Conservation (phyloP, 1,284 basidiomycete species). For the Pseudozyma tsukubaensis region DNA sequence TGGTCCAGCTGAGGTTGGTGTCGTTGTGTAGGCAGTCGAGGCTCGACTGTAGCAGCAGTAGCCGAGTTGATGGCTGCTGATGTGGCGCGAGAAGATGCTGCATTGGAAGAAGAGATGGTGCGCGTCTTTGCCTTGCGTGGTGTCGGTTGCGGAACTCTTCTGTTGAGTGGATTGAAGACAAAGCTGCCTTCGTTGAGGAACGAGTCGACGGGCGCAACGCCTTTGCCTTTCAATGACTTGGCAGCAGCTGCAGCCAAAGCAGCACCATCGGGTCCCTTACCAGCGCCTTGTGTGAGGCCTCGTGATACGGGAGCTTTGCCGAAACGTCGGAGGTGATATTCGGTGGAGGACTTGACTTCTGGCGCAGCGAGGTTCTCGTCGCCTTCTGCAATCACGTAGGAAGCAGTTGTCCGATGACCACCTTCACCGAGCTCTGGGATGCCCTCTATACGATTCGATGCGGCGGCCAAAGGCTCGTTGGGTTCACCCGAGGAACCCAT, state of each 20-base stretch:
- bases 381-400: constrained; percentile 47
- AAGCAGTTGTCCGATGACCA: constrained; percentile 41
- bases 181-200: constrained; percentile 66
- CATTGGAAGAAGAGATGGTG: constrained; percentile 29
- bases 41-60: constrained; percentile 10
- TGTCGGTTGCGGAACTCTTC: constrained; percentile 55
- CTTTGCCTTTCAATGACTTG: constrained; percentile 53
- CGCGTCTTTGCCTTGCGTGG: constrained; percentile 58
- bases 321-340: constrained; percentile 48
- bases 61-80: constrained; percentile 3
- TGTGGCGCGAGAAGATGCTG: constrained; percentile 23
- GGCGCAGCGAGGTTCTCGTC: constrained; percentile 32
- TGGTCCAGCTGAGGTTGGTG: constrained; percentile 20
- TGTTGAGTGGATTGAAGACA: constrained; percentile 64
- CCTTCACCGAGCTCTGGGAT: constrained; percentile 49
- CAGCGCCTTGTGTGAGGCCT: constrained; percentile 47
- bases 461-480: constrained; percentile 30
- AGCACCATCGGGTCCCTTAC: constrained; percentile 56
- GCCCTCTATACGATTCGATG: constrained; percentile 34
- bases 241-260: constrained; percentile 57
- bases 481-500: constrained; percentile 37
- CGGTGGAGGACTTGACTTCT: constrained; percentile 41
- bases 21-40: constrained; percentile 10
- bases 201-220: constrained; percentile 55
- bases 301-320: constrained; percentile 38